Conservation (phyloP, 441 rosid species). For the Populus tomentosa region DNA sequence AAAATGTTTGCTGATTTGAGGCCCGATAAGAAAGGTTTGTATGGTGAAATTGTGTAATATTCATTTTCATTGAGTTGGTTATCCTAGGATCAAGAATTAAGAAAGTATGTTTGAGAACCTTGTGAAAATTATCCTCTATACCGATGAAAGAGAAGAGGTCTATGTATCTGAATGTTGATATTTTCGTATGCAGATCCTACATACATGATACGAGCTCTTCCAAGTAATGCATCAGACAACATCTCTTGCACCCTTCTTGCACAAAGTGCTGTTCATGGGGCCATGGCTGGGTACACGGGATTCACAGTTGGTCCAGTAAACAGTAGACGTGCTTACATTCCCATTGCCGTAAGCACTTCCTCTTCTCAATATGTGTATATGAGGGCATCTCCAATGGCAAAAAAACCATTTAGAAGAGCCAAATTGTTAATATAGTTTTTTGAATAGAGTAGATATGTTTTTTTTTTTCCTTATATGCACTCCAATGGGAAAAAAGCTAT, state of each 20-base stretch:
- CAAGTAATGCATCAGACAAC: constrained; percentile 81
- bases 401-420: no score
- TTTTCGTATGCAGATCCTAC: constrained; percentile 58
- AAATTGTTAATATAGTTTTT: no score
- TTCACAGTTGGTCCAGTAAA: constrained; percentile 81
- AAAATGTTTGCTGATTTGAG: no score
- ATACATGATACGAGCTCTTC: constrained; percentile 77
- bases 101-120: not conserved
- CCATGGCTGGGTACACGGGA: constrained; percentile 92
- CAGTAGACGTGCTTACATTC: constrained; percentile 79
- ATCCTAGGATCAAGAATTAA: not conserved
- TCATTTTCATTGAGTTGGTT: not conserved
- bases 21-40: no score
- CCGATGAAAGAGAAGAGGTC: not conserved
- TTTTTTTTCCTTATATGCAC: no score
- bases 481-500: no score
- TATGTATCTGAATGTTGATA: not conserved
- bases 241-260: constrained; percentile 84
- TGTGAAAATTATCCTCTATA: not conserved
- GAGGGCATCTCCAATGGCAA: no score
- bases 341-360: constrained; percentile 54
- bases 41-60: not conserved
- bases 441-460: no score
- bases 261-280: constrained; percentile 88
- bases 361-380: not conserved